Percentiles rank a stretch among this genome's conserved stretches.
Conservation (phyloP, 1,284 basidiomycete genomes). For the Gomphus bonarii region DNA sequence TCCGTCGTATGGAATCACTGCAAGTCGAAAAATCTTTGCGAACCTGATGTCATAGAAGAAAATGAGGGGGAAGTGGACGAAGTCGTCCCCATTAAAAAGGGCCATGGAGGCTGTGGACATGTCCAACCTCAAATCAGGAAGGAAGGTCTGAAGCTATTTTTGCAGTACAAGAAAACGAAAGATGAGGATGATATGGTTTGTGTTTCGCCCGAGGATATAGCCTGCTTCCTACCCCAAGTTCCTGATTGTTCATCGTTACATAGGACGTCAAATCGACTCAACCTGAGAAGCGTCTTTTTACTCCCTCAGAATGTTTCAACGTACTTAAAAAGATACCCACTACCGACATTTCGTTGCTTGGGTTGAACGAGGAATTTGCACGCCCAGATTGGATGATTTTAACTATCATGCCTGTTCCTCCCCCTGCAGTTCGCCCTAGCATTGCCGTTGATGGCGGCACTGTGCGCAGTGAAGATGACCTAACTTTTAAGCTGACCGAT, state of each 20-base stretch:
- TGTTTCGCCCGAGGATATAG: constrained; percentile 15
- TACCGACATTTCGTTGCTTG: constrained; percentile 84
- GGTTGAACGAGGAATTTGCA: constrained; percentile 92
- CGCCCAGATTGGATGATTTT: constrained; percentile 99
- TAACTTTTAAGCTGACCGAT: constrained; percentile 97
- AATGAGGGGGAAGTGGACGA: constrained; percentile 66
- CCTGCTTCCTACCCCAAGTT: constrained; percentile 15
- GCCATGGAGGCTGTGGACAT: constrained; percentile 95
- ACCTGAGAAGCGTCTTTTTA: constrained; percentile 84
- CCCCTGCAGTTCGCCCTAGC: constrained; percentile 95
- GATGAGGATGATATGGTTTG: constrained; percentile 82
- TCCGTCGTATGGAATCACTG: constrained; percentile 77
- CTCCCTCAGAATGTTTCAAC: constrained; percentile 85
- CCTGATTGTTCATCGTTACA: constrained; percentile 2
- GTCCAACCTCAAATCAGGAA: constrained; percentile 86
- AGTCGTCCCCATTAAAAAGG: constrained; percentile 63
- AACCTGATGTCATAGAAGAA: constrained; percentile 78
- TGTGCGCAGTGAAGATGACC: constrained; percentile 94
- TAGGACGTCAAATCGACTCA: constrained; percentile 79
- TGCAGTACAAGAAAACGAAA: constrained; percentile 91
- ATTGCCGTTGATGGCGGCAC: constrained; percentile 95
- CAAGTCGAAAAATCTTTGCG: constrained; percentile 81
- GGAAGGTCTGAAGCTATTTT: constrained; percentile 91
- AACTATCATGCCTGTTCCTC: constrained; percentile 95
- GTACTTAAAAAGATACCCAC: constrained; percentile 91